Evolutionary conservation across 345 rosid genomes (phyloP), one percentile per base, ranked within the genome.

Genomic region (Turnera subulata): DNA sequence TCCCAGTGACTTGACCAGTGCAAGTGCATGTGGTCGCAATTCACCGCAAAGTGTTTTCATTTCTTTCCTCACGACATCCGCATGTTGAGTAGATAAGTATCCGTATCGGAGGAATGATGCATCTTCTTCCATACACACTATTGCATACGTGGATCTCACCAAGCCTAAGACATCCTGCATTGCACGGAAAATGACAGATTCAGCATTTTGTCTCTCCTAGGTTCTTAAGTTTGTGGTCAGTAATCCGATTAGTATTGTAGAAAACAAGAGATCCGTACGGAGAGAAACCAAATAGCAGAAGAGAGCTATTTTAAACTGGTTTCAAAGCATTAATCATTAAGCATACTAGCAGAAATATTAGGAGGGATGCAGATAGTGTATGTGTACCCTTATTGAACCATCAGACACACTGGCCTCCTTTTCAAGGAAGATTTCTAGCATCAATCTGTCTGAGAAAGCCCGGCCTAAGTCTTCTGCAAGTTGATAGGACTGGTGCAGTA

Each of bases 401-500:
- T 52, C 18, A 15, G 82, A 56, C 48, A 70, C 62, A 46, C 74
- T 74, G 65, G 69, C 76, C 66, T 89, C 98, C 0, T 81, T 74
- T 58, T 80, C 80, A 18, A 81, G 37, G 64, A 86, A 76, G 47
- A 66, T 82, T 63, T 85, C 84, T 51, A 89, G 64, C 52, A 85
- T 77, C 52, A 82, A 62, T 71, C 87, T 72, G 62, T 92, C 98
- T 10, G 97, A 67, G 69, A 86, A 92, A 64, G 97, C 98, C 77
- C 83, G 79, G 58, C 88, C 91, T 61, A 92, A 59, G 76, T 92
- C 98, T 71, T 84, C 94, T 24, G 95, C 94, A 29, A 89, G 84
- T 72, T 83, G 82, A 70, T 89, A 80, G 68, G 73, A 74, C 98
- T 92, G 83, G 57, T 26, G 55, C 11, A 20, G 49, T 16, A 13